A percentile compares a stretch with the other conserved stretches of the same genome.
These are phyloP conservation scores for Chlorella sp. DNA, from an alignment of 139 green algal genomes.

Conservation along the genomic window DNA sequence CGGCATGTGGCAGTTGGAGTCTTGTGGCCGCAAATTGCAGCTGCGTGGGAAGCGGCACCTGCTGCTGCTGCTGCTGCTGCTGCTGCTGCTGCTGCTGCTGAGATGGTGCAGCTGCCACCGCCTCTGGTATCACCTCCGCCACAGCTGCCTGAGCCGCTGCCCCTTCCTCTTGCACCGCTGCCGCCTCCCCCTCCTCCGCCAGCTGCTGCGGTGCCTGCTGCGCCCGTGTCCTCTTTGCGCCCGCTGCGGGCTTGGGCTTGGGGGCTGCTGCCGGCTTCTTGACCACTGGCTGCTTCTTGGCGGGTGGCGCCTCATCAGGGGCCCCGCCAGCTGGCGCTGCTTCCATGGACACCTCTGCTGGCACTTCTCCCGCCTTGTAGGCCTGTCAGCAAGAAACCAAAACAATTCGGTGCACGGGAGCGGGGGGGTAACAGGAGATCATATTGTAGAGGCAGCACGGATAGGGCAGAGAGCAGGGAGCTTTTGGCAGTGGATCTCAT, in stretches of 20 bases:
- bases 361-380: neutral
- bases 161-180: neutral
- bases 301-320: neutral
- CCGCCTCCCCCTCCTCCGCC: neutral
- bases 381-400: neutral
- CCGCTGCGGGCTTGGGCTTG: neutral
- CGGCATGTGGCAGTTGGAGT: too few species aligned
- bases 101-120: neutral
- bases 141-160: neutral
- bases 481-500: neutral
- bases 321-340: neutral
- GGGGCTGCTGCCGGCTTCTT: neutral
- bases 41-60: neutral
- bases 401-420: neutral
- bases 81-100: conserved; percentile 8
- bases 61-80: neutral
- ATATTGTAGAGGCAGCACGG: too few species aligned
- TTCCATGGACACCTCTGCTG: neutral
- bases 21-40: too few species aligned
- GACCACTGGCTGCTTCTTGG: too few species aligned
- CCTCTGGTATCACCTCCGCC: neutral
- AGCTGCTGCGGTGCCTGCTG: neutral
- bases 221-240: neutral
- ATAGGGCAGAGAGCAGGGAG: too few species aligned
- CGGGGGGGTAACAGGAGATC: too few species aligned